Conservation (phyloP, 441 rosid genomes). For the Pelargonium fulgidum region DNA sequence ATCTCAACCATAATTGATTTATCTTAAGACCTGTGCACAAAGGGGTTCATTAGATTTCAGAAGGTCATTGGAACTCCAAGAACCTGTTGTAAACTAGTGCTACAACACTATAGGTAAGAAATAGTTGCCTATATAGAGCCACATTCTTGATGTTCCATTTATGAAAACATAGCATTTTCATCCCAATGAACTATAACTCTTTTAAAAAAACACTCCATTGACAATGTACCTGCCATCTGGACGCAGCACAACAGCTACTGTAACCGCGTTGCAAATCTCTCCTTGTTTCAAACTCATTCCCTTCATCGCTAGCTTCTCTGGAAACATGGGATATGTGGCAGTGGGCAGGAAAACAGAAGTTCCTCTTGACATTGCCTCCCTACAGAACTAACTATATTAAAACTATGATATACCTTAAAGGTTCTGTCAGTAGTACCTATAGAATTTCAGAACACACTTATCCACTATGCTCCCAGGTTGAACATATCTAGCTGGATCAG, state of each 20-base stretch:
- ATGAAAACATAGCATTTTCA: too few species aligned
- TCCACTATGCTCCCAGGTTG: constrained; percentile 67
- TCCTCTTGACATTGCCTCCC: constrained; percentile 88
- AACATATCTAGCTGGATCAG: constrained; percentile 78
- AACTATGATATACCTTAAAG: constrained; percentile 2
- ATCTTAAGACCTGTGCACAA: too few species aligned
- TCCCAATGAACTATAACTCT: too few species aligned
- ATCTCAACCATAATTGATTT: too few species aligned
- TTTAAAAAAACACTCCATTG: not conserved
- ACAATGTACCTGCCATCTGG: constrained; percentile 76
- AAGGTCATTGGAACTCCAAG: too few species aligned
- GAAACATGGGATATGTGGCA: constrained; percentile 93
- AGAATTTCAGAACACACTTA: constrained; percentile 41
- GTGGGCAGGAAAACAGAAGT: constrained; percentile 93
- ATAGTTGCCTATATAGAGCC: too few species aligned
- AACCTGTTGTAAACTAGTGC: too few species aligned
- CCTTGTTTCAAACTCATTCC: constrained; percentile 99
- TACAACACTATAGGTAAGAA: too few species aligned
- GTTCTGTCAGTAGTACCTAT: not conserved
- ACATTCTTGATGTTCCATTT: too few species aligned
- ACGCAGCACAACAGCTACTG: constrained; percentile 70
- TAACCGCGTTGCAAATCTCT: constrained; percentile 77
- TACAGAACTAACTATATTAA: constrained; percentile 27
- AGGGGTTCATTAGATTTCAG: too few species aligned
- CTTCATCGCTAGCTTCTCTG: constrained; percentile 91